Conservation (phyloP, 139 green algal genomes). For the Coccomyxa sp. region DNA sequence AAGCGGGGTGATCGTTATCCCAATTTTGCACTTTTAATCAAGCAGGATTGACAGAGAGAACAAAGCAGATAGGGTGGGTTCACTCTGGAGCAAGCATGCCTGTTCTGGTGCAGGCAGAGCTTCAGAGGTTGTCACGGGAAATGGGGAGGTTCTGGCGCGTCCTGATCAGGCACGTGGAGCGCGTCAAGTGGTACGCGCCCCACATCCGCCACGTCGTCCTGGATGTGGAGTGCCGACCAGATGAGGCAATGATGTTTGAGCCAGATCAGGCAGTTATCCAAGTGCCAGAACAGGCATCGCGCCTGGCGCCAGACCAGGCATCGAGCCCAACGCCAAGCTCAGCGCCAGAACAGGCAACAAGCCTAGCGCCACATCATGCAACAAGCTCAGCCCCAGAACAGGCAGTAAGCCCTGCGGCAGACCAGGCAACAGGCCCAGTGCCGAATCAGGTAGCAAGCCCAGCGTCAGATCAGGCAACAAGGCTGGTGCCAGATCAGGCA, state of each 20-base stretch:
- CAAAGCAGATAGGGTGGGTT: too few relatives aligned
- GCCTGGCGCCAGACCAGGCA: neutral
- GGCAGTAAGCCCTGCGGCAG: neutral
- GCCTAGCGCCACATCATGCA: too few relatives aligned
- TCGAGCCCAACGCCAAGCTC: neutral
- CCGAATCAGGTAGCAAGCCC: too few relatives aligned
- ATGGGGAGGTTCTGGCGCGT: neutral
- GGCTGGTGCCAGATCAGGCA: slow-evolving; percentile 2
- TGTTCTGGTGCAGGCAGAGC: slow-evolving; percentile 6
- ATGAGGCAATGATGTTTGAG: too few relatives aligned
- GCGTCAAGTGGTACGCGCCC: slow-evolving; percentile 78
- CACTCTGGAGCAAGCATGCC: too few relatives aligned
- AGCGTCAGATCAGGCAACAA: too few relatives aligned
- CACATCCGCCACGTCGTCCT: slow-evolving; percentile 67
- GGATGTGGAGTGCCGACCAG: slow-evolving; percentile 45
- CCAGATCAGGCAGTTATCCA: too few relatives aligned
- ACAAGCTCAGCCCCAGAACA: too few relatives aligned
- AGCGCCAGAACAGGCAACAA: neutral
- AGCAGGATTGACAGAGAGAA: too few relatives aligned
- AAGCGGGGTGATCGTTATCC: too few relatives aligned
- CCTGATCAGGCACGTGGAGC: slow-evolving; percentile 47
- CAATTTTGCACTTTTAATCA: too few relatives aligned
- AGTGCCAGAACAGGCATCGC: neutral
- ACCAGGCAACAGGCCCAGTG: neutral
- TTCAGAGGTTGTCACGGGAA: neutral